Conservation (phyloP, 352 stramenopile genomes). For the Globisporangium cylindrosporum region DNA sequence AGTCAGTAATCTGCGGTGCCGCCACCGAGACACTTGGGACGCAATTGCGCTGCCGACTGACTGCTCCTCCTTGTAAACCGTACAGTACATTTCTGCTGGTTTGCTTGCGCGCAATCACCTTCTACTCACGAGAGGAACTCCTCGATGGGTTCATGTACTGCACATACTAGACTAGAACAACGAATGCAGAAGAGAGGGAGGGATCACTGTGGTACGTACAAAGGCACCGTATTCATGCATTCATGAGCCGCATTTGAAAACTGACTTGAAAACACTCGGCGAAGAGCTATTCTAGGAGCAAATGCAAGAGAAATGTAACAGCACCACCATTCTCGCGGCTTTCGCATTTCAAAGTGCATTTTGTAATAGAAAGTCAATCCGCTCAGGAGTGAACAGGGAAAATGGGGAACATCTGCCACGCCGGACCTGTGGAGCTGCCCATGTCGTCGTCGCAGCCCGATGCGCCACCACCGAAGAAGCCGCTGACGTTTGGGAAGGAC, state of each 20-base stretch:
- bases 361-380: background rate
- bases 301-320: too few species aligned
- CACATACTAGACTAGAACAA: too few species aligned
- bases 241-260: too few species aligned
- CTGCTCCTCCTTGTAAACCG: background rate
- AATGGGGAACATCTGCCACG: constrained; percentile 68
- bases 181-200: too few species aligned
- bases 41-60: background rate
- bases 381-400: background rate
- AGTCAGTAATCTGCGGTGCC: background rate
- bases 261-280: too few species aligned
- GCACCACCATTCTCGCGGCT: too few species aligned
- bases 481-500: constrained; percentile 55
- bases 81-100: background rate
- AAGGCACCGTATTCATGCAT: too few species aligned
- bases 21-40: background rate
- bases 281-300: too few species aligned
- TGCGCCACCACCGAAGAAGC: constrained; percentile 10
- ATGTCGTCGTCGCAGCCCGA: background rate
- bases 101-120: background rate
- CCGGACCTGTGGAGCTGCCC: constrained; percentile 22
- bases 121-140: too few species aligned
- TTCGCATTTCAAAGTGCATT: too few species aligned
- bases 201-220: too few species aligned
- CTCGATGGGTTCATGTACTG: too few species aligned